These are phyloP conservation scores for Parmelia sp. DNA, from an alignment of 495 filamentous ascomycete genomes.

Conservation along the genomic window DNA sequence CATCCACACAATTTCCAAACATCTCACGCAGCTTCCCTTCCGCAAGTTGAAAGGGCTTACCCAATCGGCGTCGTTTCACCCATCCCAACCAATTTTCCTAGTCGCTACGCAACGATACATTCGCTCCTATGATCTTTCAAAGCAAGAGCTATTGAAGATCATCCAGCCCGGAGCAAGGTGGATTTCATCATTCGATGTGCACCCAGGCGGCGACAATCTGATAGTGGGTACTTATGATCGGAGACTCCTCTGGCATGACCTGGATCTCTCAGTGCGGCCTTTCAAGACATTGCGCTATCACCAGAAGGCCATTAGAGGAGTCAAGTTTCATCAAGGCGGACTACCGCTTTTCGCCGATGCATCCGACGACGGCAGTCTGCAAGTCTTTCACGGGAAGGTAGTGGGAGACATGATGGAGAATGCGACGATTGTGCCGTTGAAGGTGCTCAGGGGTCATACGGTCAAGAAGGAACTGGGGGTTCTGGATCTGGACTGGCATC, in stretches of 20 bases:
- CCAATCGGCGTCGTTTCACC: slow-evolving; percentile 91
- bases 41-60: slow-evolving; percentile 71
- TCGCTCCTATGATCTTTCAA: slow-evolving; percentile 84
- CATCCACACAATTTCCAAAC: slow-evolving; percentile 92
- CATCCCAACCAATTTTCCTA: slow-evolving; percentile 85
- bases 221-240: slow-evolving; percentile 92
- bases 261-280: slow-evolving; percentile 80
- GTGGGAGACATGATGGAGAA: slow-evolving; percentile 92
- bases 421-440: slow-evolving; percentile 89
- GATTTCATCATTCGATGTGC: slow-evolving; percentile 90
- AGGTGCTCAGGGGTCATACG: slow-evolving; percentile 81
- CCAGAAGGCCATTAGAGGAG: slow-evolving; percentile 77
- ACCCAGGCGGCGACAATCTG: slow-evolving; percentile 87
- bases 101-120: slow-evolving; percentile 90
- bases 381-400: slow-evolving; percentile 95
- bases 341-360: slow-evolving; percentile 89
- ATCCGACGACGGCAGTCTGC: slow-evolving; percentile 86
- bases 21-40: slow-evolving; percentile 91
- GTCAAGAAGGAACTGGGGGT: slow-evolving; percentile 77
- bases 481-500: slow-evolving; percentile 92
- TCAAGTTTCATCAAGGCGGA: slow-evolving; percentile 75
- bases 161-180: slow-evolving; percentile 88
- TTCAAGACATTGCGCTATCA: slow-evolving; percentile 97
- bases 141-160: slow-evolving; percentile 82
- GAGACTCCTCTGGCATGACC: slow-evolving; percentile 91